phyloP scores from a whole-genome alignment of 2,329 filamentous ascomycete species.

The Penicillium freii region DNA sequence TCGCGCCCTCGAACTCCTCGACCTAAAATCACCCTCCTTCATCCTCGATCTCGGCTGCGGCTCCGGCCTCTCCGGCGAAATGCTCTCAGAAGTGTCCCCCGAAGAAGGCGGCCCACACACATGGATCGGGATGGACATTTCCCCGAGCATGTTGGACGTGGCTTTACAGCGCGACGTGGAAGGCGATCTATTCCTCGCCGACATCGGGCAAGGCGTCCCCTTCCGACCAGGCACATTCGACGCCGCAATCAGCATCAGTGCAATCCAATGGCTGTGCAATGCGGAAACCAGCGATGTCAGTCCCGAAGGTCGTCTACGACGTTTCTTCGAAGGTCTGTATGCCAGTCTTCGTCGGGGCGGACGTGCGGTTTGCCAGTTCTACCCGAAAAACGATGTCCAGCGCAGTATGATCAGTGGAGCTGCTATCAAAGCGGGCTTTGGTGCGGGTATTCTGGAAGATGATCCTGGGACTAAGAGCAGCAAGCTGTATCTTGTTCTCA shows the following conservation, averaged over 20 bases:
- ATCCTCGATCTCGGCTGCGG: slow-evolving; percentile 98
- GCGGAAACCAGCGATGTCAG: slow-evolving; percentile 84
- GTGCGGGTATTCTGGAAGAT: slow-evolving; percentile 90
- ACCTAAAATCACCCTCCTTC: slow-evolving; percentile 73
- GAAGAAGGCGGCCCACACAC: slow-evolving; percentile 80
- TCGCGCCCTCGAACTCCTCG: slow-evolving; percentile 86
- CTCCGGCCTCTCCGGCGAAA: slow-evolving; percentile 90
- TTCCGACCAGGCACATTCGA: slow-evolving; percentile 92
- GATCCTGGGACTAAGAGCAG: slow-evolving; percentile 94
- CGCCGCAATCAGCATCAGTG: slow-evolving; percentile 89
- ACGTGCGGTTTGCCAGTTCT: slow-evolving; percentile 93
- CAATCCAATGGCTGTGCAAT: slow-evolving; percentile 98
- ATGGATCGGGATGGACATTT: slow-evolving; percentile 98
- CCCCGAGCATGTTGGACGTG: slow-evolving; percentile 92
- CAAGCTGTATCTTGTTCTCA: slow-evolving; percentile 94
- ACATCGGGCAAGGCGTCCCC: slow-evolving; percentile 92
- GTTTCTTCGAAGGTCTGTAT: slow-evolving; percentile 94
- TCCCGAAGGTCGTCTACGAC: slow-evolving; percentile 70
- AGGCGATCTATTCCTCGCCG: slow-evolving; percentile 88
- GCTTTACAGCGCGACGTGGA: slow-evolving; percentile 89
- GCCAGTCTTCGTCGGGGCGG: slow-evolving; percentile 78
- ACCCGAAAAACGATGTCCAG: slow-evolving; percentile 92
- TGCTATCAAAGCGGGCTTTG: slow-evolving; percentile 90
- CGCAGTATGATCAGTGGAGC: slow-evolving; percentile 87
- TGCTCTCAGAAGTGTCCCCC: slow-evolving; percentile 69